phyloP scores from a whole-genome alignment of 495 filamentous ascomycete species.

The Tuber microsphaerosporum region DNA sequence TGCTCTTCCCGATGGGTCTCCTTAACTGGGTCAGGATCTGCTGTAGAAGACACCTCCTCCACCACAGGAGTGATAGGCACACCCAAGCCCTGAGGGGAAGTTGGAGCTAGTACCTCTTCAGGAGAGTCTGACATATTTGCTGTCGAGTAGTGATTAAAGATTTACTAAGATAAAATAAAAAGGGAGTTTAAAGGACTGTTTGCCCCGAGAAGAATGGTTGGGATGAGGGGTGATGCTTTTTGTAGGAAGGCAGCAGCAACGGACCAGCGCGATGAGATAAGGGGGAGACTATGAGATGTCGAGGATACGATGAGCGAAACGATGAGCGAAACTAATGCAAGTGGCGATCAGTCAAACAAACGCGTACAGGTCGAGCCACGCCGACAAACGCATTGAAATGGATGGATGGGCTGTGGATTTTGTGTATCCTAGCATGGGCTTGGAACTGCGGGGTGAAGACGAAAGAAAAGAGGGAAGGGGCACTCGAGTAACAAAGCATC shows the following conservation, averaged over 20 bases:
- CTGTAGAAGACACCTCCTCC: constrained; percentile 6
- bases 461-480: neutral
- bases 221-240: neutral
- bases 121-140: constrained; percentile 23
- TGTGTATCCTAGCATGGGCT: neutral
- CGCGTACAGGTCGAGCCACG: constrained; percentile 1
- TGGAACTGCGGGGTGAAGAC: neutral
- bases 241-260: neutral
- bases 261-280: neutral
- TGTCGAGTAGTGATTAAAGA: neutral
- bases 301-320: neutral
- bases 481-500: neutral
- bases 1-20: constrained; percentile 33
- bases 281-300: neutral
- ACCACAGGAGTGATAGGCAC: constrained; percentile 1
- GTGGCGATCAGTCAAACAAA: neutral
- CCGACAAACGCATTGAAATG: neutral
- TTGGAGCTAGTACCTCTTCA: neutral
- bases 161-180: neutral
- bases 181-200: neutral
- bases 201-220: neutral
- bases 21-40: constrained; percentile 27
- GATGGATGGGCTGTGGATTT: neutral
- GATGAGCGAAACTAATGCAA: neutral
- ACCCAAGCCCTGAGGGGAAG: neutral